Evolutionary conservation across 2,329 filamentous ascomycete species (phyloP).

Genomic region (Pseudogymnoascus destructans): DNA sequence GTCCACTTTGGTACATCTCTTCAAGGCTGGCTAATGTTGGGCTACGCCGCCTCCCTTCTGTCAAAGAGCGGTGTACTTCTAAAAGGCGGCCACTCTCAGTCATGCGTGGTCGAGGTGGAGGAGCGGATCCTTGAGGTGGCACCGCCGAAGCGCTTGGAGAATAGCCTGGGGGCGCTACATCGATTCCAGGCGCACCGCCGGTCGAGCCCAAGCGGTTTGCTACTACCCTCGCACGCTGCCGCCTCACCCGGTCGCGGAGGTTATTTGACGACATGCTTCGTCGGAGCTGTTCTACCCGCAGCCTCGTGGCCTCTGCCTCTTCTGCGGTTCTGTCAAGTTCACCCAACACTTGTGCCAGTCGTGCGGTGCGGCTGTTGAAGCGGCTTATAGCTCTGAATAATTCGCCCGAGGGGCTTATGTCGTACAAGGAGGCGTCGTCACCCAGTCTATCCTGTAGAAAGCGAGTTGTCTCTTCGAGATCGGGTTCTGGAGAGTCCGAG

Average conservation of each 20-base stretch:
- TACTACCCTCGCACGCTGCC: neutral
- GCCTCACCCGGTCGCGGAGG: slow-evolving; percentile 3
- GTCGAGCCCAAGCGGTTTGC: neutral
- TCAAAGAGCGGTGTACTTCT: neutral
- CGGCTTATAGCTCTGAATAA: slow-evolving; percentile 32
- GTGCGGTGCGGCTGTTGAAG: slow-evolving; percentile 26
- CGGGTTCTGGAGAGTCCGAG: neutral
- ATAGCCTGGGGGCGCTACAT: neutral
- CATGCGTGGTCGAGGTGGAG: slow-evolving; percentile 1
- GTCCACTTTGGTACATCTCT: neutral
- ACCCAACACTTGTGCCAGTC: slow-evolving; percentile 8
- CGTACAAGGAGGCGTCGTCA: slow-evolving; percentile 26
- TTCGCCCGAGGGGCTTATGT: slow-evolving; percentile 33
- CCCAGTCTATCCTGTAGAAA: slow-evolving; percentile 31
- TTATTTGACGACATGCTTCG: slow-evolving; percentile 7
- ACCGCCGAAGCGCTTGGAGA: neutral
- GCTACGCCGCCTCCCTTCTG: neutral
- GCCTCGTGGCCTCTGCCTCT: neutral
- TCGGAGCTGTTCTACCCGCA: slow-evolving; percentile 3
- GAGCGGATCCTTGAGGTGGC: neutral
- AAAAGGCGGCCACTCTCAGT: neutral
- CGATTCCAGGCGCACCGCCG: neutral
- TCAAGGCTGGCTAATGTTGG: neutral
- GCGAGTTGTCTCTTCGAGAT: slow-evolving; percentile 22
- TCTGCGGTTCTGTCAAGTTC: slow-evolving; percentile 1